Evolutionary conservation across 2,329 filamentous ascomycete species (phyloP).

Genomic region (Xylariales sp.): DNA sequence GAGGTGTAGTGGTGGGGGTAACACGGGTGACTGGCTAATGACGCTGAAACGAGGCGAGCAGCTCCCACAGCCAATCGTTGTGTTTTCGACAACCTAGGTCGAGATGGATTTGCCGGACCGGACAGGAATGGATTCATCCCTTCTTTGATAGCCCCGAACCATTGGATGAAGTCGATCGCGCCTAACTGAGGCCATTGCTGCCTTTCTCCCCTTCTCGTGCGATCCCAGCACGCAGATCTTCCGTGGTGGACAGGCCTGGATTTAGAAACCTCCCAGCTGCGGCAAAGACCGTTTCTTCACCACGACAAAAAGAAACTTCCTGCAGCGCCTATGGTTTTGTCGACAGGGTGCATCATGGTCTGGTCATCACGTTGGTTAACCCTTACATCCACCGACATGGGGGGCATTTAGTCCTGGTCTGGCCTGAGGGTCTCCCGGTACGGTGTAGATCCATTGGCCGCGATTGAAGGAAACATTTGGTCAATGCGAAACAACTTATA

Average conservation of each 20-base stretch:
- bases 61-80: slow-evolving; percentile 21
- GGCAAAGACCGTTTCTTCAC: too few relatives aligned
- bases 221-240: too few relatives aligned
- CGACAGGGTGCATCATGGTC: slow-evolving; percentile 11
- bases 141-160: neutral
- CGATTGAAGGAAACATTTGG: slow-evolving; percentile 12
- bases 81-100: slow-evolving; percentile 12
- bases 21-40: slow-evolving; percentile 4
- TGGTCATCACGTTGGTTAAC: slow-evolving; percentile 11
- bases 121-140: neutral
- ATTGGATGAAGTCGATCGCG: slow-evolving; percentile 4
- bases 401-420: slow-evolving; percentile 13
- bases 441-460: slow-evolving; percentile 19
- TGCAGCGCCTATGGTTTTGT: too few relatives aligned
- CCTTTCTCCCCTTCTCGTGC: too few relatives aligned
- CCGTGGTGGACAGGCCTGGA: too few relatives aligned
- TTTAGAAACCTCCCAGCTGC: too few relatives aligned
- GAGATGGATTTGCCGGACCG: slow-evolving; percentile 10
- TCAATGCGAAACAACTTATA: slow-evolving; percentile 21
- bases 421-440: slow-evolving; percentile 19
- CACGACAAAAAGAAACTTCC: too few relatives aligned
- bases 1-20: slow-evolving; percentile 1
- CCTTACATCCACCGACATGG: too few relatives aligned
- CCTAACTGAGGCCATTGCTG: too few relatives aligned
- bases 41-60: slow-evolving; percentile 22